A percentile compares a stretch with the other conserved stretches of the same genome.
phyloP scores from a whole-genome alignment of 257 asterid species.

The Gardenia jasminoides region DNA sequence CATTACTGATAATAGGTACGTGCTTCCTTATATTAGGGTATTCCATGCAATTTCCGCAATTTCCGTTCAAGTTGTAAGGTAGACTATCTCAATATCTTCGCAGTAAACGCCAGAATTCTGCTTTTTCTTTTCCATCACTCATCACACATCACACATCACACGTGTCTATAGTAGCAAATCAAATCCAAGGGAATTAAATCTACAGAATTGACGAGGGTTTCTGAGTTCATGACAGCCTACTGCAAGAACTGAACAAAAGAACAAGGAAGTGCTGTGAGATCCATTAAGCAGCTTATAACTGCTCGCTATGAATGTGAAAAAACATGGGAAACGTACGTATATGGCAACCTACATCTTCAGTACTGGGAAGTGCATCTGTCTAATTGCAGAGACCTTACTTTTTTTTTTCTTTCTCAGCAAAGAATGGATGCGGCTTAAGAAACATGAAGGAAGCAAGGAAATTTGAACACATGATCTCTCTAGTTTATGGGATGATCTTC shows the following conservation, averaged over 20 bases:
- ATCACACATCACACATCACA: no score
- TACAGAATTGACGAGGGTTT: not conserved
- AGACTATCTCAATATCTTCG: not conserved
- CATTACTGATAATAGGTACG: not conserved
- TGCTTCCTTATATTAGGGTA: not conserved
- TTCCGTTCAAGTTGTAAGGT: not conserved
- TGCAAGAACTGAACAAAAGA: not conserved
- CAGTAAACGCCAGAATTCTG: conserved; percentile 9
- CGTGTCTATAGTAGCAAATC: not conserved
- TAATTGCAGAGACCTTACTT: no score
- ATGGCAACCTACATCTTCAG: no score
- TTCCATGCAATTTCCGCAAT: not conserved
- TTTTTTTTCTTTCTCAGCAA: no score
- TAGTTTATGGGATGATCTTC: not conserved
- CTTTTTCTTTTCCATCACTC: not conserved
- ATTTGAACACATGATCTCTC: no score
- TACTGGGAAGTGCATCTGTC: no score
- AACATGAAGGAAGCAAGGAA: no score
- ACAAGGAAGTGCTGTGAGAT: not conserved
- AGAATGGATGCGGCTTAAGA: no score
- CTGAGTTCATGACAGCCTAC: not conserved
- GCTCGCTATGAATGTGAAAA: no score
- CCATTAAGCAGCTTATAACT: not conserved
- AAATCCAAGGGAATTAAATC: not conserved
- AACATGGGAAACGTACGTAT: not conserved